Evolutionary conservation across 2,329 filamentous ascomycete genomes (phyloP).

Genomic region (Curvularia spicifera): DNA sequence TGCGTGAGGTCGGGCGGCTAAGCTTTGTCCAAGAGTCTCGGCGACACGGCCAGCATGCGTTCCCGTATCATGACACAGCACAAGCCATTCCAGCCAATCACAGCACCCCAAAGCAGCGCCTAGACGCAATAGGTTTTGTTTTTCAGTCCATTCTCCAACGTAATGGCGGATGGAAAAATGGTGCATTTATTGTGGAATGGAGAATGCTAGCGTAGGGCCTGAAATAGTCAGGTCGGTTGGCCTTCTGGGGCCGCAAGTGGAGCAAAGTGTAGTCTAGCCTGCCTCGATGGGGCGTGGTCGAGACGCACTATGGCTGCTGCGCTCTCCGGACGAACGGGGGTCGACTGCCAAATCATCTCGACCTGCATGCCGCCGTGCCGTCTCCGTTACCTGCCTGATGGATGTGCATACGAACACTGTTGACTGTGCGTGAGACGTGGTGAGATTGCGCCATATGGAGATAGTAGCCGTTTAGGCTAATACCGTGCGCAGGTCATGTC

Average conservation of each 20-base stretch:
- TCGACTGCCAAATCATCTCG: conserved; percentile 18
- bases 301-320: conserved; percentile 26
- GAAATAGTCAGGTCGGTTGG: conserved; percentile 19
- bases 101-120: background rate
- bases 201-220: conserved; percentile 10
- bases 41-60: conserved; percentile 29
- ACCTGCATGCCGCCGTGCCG: conserved; percentile 22
- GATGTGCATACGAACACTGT: conserved; percentile 2
- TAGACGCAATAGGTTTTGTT: background rate
- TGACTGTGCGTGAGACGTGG: conserved; percentile 9
- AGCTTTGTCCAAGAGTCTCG: conserved; percentile 42
- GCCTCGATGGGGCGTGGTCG: conserved; percentile 16
- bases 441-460: conserved; percentile 5
- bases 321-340: conserved; percentile 34
- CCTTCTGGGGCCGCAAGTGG: conserved; percentile 15
- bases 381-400: conserved; percentile 11
- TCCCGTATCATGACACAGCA: conserved; percentile 29
- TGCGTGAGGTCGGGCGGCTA: conserved; percentile 30
- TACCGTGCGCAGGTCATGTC: background rate
- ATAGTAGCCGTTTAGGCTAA: conserved; percentile 14
- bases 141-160: background rate
- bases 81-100: background rate
- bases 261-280: conserved; percentile 16
- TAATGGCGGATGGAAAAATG: conserved; percentile 10
- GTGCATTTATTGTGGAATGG: conserved; percentile 8